Conservation (phyloP, 2,329 filamentous ascomycete species). For the Pseudogymnoascus sp. region DNA sequence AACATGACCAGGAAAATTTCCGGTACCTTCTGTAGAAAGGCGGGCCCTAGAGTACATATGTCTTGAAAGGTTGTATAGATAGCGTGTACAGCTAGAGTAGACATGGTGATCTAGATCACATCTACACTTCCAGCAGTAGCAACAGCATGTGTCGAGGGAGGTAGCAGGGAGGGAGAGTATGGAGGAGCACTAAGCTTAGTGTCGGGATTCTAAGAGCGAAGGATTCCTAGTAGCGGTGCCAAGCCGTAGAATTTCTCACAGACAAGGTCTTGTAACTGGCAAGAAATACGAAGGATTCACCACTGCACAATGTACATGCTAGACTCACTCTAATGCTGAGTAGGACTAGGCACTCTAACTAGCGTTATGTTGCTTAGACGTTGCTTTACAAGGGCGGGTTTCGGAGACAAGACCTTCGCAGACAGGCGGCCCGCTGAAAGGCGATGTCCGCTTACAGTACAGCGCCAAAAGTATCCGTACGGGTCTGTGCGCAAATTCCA, state of each 20-base stretch:
- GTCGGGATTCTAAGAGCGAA: neutral
- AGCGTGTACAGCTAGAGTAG: neutral
- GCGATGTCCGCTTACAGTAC: neutral
- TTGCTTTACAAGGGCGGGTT: neutral
- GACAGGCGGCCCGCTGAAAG: constrained; percentile 1
- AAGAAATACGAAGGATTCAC: neutral
- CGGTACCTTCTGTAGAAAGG: neutral
- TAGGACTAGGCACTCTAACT: neutral
- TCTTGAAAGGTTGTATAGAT: neutral
- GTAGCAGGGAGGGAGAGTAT: neutral
- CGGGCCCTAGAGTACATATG: neutral
- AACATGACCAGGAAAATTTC: neutral
- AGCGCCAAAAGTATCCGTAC: too few species aligned
- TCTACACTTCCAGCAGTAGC: neutral
- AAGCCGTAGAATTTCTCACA: neutral
- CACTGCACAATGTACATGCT: neutral
- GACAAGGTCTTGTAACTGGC: neutral
- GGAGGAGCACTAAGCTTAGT: too few species aligned
- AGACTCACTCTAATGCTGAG: neutral
- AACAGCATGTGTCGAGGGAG: neutral
- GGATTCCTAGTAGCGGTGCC: neutral
- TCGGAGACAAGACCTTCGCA: neutral
- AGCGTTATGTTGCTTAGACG: neutral
- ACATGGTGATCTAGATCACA: neutral
- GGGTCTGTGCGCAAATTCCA: too few species aligned